A percentile compares a stretch with the other conserved stretches of the same genome.
phyloP scores from a whole-genome alignment of 176 grass and related monocot species.

The Triticum turgidum region DNA sequence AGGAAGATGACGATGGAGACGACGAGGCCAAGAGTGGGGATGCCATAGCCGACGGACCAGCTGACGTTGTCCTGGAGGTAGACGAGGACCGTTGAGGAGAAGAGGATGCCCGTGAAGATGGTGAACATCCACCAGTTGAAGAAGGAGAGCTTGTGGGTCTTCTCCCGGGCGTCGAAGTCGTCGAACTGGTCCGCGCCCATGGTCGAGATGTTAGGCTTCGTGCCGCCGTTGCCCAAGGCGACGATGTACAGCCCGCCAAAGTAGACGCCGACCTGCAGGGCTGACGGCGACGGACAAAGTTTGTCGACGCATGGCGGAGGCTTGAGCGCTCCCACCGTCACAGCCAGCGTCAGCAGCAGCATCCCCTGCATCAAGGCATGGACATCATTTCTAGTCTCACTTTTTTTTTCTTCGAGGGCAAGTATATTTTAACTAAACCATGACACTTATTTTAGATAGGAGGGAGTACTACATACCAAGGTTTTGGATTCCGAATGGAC shows the following conservation, averaged over 20 bases:
- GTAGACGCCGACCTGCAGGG: constrained; percentile 40
- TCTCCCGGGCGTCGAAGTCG: constrained; percentile 27
- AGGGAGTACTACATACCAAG: too few species aligned
- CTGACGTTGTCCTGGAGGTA: constrained; percentile 57
- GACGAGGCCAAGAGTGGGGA: constrained; percentile 39
- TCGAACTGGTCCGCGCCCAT: constrained; percentile 52
- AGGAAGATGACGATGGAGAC: constrained; percentile 47
- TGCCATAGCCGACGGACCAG: constrained; percentile 51
- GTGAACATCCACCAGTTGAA: constrained; percentile 62
- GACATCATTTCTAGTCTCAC: background rate
- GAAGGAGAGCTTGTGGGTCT: constrained; percentile 38
- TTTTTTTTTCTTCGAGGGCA: background rate
- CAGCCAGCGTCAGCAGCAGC: constrained; percentile 21
- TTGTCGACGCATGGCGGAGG: constrained; percentile 8
- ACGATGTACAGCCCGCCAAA: constrained; percentile 36
- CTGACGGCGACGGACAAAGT: constrained; percentile 5
- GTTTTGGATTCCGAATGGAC: too few species aligned
- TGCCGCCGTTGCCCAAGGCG: constrained; percentile 34
- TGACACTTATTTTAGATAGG: too few species aligned
- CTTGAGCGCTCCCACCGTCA: constrained; percentile 23
- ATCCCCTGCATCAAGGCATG: constrained; percentile 24
- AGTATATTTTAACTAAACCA: too few species aligned
- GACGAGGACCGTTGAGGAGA: constrained; percentile 33
- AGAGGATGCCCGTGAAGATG: constrained; percentile 36
- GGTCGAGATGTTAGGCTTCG: constrained; percentile 44